These are phyloP conservation scores for Peniophora sp. DNA, from an alignment of 1,284 basidiomycete genomes.

Conservation along the genomic window DNA sequence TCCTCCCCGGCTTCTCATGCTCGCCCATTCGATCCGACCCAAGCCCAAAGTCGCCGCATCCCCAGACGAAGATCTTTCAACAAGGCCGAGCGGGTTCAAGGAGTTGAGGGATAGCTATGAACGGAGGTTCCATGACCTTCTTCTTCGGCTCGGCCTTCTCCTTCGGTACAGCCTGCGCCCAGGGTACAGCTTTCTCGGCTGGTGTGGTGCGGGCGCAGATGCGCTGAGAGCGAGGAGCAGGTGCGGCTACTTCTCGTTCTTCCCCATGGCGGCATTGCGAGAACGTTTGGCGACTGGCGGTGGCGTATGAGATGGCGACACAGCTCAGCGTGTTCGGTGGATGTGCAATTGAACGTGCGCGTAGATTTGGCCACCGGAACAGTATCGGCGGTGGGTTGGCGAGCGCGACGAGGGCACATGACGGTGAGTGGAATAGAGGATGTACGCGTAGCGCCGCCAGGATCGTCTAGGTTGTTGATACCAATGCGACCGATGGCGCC, in stretches of 20 bases:
- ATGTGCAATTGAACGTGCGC: too few species aligned
- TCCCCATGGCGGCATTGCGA: too few species aligned
- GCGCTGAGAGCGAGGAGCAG: too few species aligned
- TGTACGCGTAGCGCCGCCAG: slow-evolving; percentile 90
- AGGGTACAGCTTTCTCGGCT: too few species aligned
- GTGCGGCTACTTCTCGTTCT: too few species aligned
- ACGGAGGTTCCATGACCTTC: slow-evolving; percentile 3
- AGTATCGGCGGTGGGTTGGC: slow-evolving; percentile 52
- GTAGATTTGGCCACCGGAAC: too few species aligned
- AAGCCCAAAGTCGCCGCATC: slow-evolving; percentile 80
- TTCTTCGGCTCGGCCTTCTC: too few species aligned
- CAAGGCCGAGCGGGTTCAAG: slow-evolving; percentile 33
- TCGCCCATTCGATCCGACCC: slow-evolving; percentile 66
- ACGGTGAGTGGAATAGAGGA: slow-evolving; percentile 49
- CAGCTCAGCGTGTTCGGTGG: too few species aligned
- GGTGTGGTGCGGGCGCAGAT: too few species aligned
- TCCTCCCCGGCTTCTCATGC: slow-evolving; percentile 62
- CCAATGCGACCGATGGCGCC: slow-evolving; percentile 85
- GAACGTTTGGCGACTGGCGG: too few species aligned
- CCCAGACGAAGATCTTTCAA: slow-evolving; percentile 77
- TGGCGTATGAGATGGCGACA: too few species aligned
- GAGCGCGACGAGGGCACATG: slow-evolving; percentile 49
- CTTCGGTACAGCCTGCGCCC: too few species aligned
- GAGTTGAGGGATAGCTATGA: slow-evolving; percentile 10
- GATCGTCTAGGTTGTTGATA: slow-evolving; percentile 69